Evolutionary conservation across 345 rosid species (phyloP).

Genomic region (Pistacia integerrima): DNA sequence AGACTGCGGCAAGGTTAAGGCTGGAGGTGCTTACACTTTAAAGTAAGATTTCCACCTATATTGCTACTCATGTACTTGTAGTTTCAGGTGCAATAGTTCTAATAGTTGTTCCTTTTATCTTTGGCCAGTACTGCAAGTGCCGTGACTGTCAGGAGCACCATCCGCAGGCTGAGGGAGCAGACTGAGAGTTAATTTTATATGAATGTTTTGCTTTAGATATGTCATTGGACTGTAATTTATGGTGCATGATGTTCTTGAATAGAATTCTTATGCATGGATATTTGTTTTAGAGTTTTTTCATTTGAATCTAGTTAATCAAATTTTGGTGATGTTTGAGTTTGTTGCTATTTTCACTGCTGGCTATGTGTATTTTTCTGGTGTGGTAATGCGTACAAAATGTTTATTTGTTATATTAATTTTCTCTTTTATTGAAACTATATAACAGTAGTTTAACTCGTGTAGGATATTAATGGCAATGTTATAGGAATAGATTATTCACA

Average conservation of each 20-base stretch:
- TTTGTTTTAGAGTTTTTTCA: not conserved
- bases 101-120: not conserved
- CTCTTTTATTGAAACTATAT: no score
- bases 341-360: no score
- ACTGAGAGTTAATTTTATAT: slow-evolving; percentile 47
- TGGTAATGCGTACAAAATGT: not conserved
- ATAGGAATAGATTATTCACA: no score
- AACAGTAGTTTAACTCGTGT: no score
- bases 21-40: slow-evolving; percentile 72
- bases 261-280: not conserved
- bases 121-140: slow-evolving; percentile 66
- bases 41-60: slow-evolving; percentile 33
- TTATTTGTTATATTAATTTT: not conserved
- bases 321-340: not conserved
- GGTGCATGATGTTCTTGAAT: slow-evolving; percentile 5
- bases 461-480: no score
- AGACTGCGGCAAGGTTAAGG: slow-evolving; percentile 66
- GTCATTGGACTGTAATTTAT: not conserved
- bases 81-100: not conserved
- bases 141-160: slow-evolving; percentile 74
- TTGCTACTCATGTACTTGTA: not conserved
- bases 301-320: not conserved
- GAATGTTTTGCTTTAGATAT: not conserved
- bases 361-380: not conserved
- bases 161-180: slow-evolving; percentile 71